Conservation (phyloP, 306 rosid genomes). For the Parietaria judaica region DNA sequence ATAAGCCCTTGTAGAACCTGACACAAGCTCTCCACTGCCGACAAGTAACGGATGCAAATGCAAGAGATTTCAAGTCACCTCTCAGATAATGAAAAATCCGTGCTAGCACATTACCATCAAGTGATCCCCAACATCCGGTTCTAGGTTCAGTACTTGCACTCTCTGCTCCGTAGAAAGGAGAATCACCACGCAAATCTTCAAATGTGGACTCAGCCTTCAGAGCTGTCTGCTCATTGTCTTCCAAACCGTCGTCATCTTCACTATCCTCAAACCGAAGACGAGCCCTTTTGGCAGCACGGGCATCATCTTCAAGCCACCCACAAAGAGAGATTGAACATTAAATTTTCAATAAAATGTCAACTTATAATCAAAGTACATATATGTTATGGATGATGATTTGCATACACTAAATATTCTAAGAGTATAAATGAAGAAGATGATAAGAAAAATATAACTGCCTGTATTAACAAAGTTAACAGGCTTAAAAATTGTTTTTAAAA, state of each 20-base stretch:
- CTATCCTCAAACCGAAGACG: conserved; percentile 57
- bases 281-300: conserved; percentile 65
- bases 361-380: not conserved
- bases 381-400: not conserved
- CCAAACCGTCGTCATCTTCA: conserved; percentile 63
- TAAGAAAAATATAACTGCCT: not conserved
- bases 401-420: not conserved
- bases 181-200: conserved; percentile 70
- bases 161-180: conserved; percentile 36
- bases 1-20: conserved; percentile 59
- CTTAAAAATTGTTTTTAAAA: too few species aligned
- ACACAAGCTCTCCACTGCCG: conserved; percentile 79
- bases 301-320: conserved; percentile 48
- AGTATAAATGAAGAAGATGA: conserved; percentile 8
- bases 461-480: too few species aligned
- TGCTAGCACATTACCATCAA: conserved; percentile 67
- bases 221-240: conserved; percentile 35
- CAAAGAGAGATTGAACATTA: conserved; percentile 4
- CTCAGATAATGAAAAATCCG: conserved; percentile 73
- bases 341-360: conserved; percentile 2
- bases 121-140: conserved; percentile 60
- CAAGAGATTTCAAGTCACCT: conserved; percentile 68
- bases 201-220: conserved; percentile 47
- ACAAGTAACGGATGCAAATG: conserved; percentile 72
- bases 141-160: conserved; percentile 36